Conservation (phyloP, 768 basidiomycete genomes). For the Zangia roseola region DNA sequence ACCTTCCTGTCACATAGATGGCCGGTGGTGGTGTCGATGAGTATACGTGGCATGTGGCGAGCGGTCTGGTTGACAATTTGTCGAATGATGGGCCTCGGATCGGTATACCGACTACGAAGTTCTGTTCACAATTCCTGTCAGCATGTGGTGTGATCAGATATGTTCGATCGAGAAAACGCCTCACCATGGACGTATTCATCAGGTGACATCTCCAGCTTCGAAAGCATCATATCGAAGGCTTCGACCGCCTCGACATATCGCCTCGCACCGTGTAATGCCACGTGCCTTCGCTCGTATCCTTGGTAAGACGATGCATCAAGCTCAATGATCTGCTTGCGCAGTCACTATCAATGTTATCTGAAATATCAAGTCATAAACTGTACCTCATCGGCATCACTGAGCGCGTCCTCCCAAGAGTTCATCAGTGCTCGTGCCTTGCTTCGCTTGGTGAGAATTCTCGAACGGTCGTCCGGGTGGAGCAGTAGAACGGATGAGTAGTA, state of each 20-base stretch:
- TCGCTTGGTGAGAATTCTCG: not conserved
- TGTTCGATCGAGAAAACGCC: not conserved
- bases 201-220: not conserved
- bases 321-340: not conserved
- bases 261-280: not conserved
- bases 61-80: not conserved
- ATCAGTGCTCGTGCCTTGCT: not conserved
- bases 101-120: not conserved
- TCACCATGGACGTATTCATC: not conserved
- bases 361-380: not conserved
- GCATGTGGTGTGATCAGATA: not conserved
- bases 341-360: too few relatives aligned
- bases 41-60: not conserved
- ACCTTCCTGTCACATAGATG: not conserved
- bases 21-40: constrained; percentile 4
- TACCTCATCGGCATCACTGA: constrained; percentile 10
- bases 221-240: not conserved
- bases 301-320: not conserved
- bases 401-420: not conserved
- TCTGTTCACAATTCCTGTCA: not conserved
- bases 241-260: not conserved
- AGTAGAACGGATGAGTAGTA: not conserved
- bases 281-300: constrained; percentile 1
- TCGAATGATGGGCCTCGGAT: not conserved
- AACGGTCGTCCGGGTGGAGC: not conserved